These are phyloP conservation scores for Yamadazyma epiphylla DNA, from an alignment of 1,139 yeast species.

Conservation along the genomic window DNA sequence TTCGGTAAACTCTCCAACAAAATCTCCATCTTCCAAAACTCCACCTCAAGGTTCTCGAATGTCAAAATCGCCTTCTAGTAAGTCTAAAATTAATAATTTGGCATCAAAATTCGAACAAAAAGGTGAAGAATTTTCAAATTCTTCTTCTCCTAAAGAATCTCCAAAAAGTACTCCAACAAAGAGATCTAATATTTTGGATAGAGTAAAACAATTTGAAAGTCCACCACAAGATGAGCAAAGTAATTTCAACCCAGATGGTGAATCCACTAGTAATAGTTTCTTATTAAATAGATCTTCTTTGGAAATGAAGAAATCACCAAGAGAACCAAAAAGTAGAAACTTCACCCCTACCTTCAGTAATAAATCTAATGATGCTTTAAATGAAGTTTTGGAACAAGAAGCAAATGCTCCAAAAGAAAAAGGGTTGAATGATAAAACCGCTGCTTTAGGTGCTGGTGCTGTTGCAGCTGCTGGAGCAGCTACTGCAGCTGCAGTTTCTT, in stretches of 20 bases:
- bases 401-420: neutral
- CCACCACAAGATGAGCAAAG: constrained; percentile 14
- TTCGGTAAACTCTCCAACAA: constrained; percentile 3
- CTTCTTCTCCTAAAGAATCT: constrained; percentile 10
- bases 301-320: constrained; percentile 14
- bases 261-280: constrained; percentile 13
- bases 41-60: too few relatives aligned
- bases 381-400: neutral
- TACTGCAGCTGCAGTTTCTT: constrained; percentile 3
- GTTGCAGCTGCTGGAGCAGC: constrained; percentile 8
- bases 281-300: constrained; percentile 16
- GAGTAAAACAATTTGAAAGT: constrained; percentile 37
- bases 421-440: constrained; percentile 8
- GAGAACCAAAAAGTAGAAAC: neutral
- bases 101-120: constrained; percentile 13
- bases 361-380: neutral
- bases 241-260: constrained; percentile 8
- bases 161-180: constrained; percentile 16
- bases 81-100: constrained; percentile 9
- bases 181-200: constrained; percentile 29
- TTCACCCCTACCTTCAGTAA: neutral
- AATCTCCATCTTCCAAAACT: neutral
- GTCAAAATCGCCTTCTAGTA: too few relatives aligned
- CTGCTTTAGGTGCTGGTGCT: constrained; percentile 6
- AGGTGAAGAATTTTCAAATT: neutral